A percentile compares a stretch with the other conserved stretches of the same genome.
Evolutionary conservation across 1,139 yeast species (phyloP).

Genomic region (Hemisphaericaspora xylanilytica): DNA sequence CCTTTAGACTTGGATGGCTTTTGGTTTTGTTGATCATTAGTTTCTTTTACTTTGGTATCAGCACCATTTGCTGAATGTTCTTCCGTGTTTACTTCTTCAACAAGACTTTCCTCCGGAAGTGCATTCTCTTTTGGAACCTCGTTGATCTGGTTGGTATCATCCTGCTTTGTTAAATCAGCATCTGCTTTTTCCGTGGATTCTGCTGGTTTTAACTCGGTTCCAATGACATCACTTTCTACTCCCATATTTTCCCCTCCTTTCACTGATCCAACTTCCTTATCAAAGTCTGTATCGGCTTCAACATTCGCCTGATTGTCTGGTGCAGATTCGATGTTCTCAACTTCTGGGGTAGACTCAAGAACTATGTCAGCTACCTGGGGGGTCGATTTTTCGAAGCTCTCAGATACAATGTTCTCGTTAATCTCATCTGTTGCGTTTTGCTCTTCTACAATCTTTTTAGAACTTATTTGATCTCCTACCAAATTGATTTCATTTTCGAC

Average conservation of each 20-base stretch:
- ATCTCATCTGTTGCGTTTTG: too few species aligned
- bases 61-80: slow-evolving; percentile 1
- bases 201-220: neutral
- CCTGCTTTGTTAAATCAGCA: neutral
- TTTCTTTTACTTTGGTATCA: neutral
- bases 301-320: neutral
- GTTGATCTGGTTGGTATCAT: neutral
- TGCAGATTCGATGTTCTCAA: too few species aligned
- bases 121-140: neutral
- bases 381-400: too few species aligned
- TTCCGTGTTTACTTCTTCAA: neutral
- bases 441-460: too few species aligned
- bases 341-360: too few species aligned
- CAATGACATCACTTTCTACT: neutral
- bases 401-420: too few species aligned
- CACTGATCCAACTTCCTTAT: neutral
- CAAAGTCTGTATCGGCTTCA: neutral
- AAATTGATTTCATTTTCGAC: too few species aligned
- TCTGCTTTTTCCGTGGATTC: neutral
- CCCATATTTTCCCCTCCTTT: neutral
- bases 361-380: neutral
- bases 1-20: slow-evolving; percentile 7
- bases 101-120: neutral
- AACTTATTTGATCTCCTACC: too few species aligned
- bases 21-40: neutral